Conservation (phyloP, 2,329 filamentous ascomycete species). For the Scedosporium minutisporum region DNA sequence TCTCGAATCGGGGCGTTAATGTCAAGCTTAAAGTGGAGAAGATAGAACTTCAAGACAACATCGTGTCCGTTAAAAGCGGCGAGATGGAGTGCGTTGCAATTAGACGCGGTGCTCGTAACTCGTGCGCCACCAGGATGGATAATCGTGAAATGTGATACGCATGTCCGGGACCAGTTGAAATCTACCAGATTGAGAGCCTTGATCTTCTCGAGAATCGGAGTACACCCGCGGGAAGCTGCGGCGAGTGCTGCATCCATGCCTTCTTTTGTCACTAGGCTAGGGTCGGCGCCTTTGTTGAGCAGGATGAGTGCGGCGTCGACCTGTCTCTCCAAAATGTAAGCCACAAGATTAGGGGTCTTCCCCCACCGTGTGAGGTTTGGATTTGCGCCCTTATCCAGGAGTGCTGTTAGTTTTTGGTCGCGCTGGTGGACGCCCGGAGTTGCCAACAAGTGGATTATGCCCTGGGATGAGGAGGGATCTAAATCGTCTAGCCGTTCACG, state of each 20-base stretch:
- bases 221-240: constrained; percentile 5
- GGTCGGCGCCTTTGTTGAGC: constrained; percentile 8
- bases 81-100: constrained; percentile 10
- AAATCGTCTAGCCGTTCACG: background rate
- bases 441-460: constrained; percentile 2
- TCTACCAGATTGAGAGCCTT: background rate
- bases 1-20: constrained; percentile 3
- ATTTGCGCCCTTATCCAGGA: background rate
- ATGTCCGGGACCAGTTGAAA: constrained; percentile 9
- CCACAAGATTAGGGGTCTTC: constrained; percentile 9
- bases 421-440: background rate
- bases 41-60: constrained; percentile 8
- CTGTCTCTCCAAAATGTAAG: constrained; percentile 9
- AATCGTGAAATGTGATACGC: constrained; percentile 9
- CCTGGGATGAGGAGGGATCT: background rate
- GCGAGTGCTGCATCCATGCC: constrained; percentile 8
- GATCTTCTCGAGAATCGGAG: constrained; percentile 1
- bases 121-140: constrained; percentile 4
- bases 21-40: constrained; percentile 5
- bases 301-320: constrained; percentile 8
- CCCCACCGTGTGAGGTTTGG: constrained; percentile 2
- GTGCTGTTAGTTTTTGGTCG: constrained; percentile 1
- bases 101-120: constrained; percentile 4
- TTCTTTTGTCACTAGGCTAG: constrained; percentile 5
- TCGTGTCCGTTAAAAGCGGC: constrained; percentile 10